A percentile compares a stretch with the other conserved stretches of the same genome.
Evolutionary conservation across 495 filamentous ascomycete species (phyloP).

Genomic region (Podospora fimiseda): DNA sequence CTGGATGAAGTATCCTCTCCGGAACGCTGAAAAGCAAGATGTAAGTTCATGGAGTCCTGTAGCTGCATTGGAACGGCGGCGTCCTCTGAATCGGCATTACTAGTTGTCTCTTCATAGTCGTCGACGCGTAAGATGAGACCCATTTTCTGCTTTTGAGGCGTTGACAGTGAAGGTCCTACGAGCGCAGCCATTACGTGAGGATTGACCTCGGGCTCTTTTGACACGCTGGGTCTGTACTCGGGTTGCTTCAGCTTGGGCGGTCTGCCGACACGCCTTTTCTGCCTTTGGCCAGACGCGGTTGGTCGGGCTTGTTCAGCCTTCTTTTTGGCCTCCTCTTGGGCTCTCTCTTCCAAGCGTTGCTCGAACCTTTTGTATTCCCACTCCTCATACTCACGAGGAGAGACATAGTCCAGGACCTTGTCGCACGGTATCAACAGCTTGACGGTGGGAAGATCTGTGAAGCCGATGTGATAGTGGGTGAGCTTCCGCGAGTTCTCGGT

Average conservation of each 20-base stretch:
- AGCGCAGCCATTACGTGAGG: conserved; percentile 15
- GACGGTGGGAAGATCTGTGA: conserved; percentile 36
- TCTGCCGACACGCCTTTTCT: conserved; percentile 6
- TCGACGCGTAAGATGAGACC: not conserved
- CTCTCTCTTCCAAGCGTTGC: conserved; percentile 24
- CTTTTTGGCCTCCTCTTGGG: not conserved
- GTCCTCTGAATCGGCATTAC: conserved; percentile 19
- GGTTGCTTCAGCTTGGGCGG: conserved; percentile 6
- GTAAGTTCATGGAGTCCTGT: conserved; percentile 6
- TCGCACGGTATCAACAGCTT: conserved; percentile 32
- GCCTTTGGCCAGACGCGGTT: not conserved
- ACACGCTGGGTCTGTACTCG: not conserved
- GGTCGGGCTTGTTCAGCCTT: not conserved
- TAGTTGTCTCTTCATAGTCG: conserved; percentile 3
- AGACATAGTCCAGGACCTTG: conserved; percentile 39
- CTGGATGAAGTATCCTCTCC: not conserved
- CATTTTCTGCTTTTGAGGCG: conserved; percentile 24
- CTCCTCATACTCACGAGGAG: conserved; percentile 37
- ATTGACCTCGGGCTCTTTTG: conserved; percentile 7
- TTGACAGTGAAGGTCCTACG: conserved; percentile 28
- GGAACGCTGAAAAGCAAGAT: not conserved
- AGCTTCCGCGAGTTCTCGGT: conserved; percentile 23
- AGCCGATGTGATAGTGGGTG: conserved; percentile 39
- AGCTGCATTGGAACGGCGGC: conserved; percentile 16
- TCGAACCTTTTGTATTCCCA: conserved; percentile 34